Base-by-base conservation (phyloP, 441 rosid genomes). In the Gossypium aridum region DNA sequence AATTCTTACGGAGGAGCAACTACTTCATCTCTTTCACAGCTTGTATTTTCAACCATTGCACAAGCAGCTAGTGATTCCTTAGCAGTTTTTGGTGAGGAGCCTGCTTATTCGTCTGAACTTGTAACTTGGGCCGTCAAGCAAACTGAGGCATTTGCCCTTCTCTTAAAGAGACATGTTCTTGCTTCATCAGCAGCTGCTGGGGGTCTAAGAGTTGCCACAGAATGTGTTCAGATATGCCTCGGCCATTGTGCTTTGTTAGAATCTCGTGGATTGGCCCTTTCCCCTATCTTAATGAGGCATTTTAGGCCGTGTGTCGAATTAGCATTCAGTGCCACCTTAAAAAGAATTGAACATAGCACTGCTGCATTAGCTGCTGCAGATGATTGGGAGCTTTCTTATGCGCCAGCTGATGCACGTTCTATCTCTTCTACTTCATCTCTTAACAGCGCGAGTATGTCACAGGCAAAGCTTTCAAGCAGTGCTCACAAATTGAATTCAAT, bases 121-220 rank as follows among this genome's bases (percentile, higher is more conserved):
- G 97, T 95, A n/a, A 87, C 96, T 61, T 95, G 98, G 99, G 93
- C 98, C 28, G 91, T 91, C 47, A 92, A 89, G 81, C 92, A 89
- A 80, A 89, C 90, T 0, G 93, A 91, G 75, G 78, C 81, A 1
- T 93, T 88, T 23, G 91, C 93, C 71, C 79, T 82, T 75, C 83
- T 93, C 67, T 80, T 90, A 7, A 85, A 93, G 79, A 82, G 90
- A 68, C 92, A 91, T 70, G 87, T 88, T 45, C 65, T 95, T 49
- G 93, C 94, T 77, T 85, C 94, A 56, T 84, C 98, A 54, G 96
- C 93, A 65, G 91, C 97, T 77, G 83, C 96, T 2, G 93, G 99
- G 20, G 85, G 88, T 61, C 80, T 95, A 56, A 83, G 97, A 77
- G 92, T 89, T 34, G 91, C 96, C 51, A 78, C 96, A 3, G 96